Evolutionary conservation across 1,284 basidiomycete genomes (phyloP), one percentile per base, ranked within the genome.

Genomic region (Earliella scabrosa): DNA sequence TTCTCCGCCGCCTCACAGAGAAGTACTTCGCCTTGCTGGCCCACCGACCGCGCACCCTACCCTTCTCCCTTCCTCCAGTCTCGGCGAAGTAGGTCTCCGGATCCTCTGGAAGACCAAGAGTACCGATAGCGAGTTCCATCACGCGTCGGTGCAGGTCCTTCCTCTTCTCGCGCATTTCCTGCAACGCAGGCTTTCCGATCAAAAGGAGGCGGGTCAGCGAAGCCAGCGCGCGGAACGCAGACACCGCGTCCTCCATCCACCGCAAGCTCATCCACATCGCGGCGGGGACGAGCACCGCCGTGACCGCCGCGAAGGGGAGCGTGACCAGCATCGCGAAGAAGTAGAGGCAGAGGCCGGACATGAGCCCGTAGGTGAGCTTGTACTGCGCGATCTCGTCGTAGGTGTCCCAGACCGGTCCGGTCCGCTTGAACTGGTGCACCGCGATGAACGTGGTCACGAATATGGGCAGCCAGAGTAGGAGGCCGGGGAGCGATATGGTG

Each of bases 321-420:
- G 88, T 90, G 27, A 85, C 46, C 29, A 86, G 41, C 18, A 85
- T 72, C 4, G 79, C 72, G 10, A 71, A 59, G 26, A 79, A 51
- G 83, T 88, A 93, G 36, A 92, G 88, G 52, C 77, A 74, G 6
- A 88, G 58, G 2, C 90, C 90, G 1, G 89, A 87, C 10, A 85
- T 66, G 29, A 95, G 77, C 7, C 92, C 93, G 64, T 90, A 92
- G 26, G 89, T 82, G 48, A 95, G 85, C 71, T 95, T 95, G 69
- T 92, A 91, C 68, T 95, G 92, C 4, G 92, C 91, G 61, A 95
- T 91, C 71, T 94, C 90, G 66, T 93, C 91, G 79, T 82, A 92
- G 0, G 89, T 92, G 65, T 93, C 88, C 76, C 87, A 90, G 31
- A 88, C 79, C 0, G 90, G 90, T 0, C 91, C 90, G 0, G 81